These are phyloP conservation scores for Athelia sp. DNA, from an alignment of 1,284 basidiomycete species.

Conservation along the genomic window DNA sequence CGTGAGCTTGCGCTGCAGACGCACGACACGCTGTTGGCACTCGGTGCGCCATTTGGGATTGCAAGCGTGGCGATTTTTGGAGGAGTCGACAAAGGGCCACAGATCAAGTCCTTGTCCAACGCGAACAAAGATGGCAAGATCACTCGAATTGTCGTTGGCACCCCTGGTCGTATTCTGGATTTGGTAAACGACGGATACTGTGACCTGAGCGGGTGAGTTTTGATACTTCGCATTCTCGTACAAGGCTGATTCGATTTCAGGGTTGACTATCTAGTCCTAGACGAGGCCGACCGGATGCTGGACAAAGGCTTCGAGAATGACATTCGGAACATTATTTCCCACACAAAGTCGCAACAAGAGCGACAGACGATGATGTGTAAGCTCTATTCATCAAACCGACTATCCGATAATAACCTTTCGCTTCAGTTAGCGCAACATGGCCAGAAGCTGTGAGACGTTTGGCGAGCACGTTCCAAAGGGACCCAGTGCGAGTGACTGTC, in stretches of 20 bases:
- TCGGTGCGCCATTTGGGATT: constrained; percentile 78
- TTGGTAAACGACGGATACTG: constrained; percentile 82
- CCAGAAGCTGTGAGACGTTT: constrained; percentile 92
- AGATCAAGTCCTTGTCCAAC: constrained; percentile 60
- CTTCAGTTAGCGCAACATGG: constrained; percentile 93
- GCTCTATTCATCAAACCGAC: constrained; percentile 22
- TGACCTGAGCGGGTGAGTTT: constrained; percentile 68
- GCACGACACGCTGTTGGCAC: constrained; percentile 75
- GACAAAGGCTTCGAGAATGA: constrained; percentile 99
- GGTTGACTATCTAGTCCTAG: constrained; percentile 89
- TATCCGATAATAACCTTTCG: neutral
- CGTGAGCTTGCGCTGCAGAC: constrained; percentile 95
- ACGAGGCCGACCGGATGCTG: constrained; percentile 98
- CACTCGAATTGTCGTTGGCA: constrained; percentile 86
- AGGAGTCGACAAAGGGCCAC: constrained; percentile 85
- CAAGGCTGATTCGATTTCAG: constrained; percentile 27
- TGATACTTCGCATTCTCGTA: constrained; percentile 2
- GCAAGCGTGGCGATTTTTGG: constrained; percentile 88
- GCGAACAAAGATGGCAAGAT: constrained; percentile 44
- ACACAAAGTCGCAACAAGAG: constrained; percentile 59
- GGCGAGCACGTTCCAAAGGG: constrained; percentile 85
- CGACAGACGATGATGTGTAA: constrained; percentile 92
- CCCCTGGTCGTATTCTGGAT: constrained; percentile 91
- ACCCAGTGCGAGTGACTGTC: constrained; percentile 90
- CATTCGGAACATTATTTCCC: constrained; percentile 87